phyloP scores from a whole-genome alignment of 2,329 filamentous ascomycete species.

The Trichoderma atrobrunneum region DNA sequence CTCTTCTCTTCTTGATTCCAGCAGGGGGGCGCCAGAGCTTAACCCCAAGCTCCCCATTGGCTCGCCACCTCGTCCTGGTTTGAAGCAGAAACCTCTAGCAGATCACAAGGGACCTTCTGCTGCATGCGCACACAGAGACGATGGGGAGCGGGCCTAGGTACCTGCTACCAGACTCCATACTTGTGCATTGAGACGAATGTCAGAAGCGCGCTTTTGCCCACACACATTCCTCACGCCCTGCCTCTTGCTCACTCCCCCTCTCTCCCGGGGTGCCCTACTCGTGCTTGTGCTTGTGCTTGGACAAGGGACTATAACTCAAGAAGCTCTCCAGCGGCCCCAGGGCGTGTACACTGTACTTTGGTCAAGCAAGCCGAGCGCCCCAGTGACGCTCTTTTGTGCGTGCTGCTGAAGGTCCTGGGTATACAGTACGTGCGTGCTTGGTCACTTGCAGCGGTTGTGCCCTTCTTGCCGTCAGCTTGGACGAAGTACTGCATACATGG shows the following conservation, averaged over 20 bases:
- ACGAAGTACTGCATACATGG: not conserved
- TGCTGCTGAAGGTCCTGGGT: not conserved
- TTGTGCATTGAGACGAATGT: not conserved
- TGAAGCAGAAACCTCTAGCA: slow-evolving; percentile 17
- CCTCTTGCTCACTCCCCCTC: not conserved
- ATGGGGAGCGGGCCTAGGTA: not conserved
- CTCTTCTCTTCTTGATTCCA: slow-evolving; percentile 1
- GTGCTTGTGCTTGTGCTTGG: not conserved
- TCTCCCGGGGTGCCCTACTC: not conserved
- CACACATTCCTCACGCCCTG: slow-evolving; percentile 18
- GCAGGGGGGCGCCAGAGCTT: slow-evolving; percentile 19
- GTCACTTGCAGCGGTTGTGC: not conserved
- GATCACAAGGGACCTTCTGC: slow-evolving; percentile 23
- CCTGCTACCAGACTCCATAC: not conserved
- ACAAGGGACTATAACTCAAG: not conserved
- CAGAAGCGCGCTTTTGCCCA: slow-evolving; percentile 13
- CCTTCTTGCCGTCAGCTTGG: not conserved
- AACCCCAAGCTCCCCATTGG: slow-evolving; percentile 24
- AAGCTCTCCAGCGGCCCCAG: not conserved
- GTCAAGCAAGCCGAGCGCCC: not conserved
- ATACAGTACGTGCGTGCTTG: not conserved
- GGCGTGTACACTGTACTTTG: not conserved
- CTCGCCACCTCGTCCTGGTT: not conserved
- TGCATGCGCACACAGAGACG: not conserved
- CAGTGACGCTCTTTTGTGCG: not conserved